Evolutionary conservation across 1,284 basidiomycete genomes (phyloP).

Genomic region (Meira nashicola): DNA sequence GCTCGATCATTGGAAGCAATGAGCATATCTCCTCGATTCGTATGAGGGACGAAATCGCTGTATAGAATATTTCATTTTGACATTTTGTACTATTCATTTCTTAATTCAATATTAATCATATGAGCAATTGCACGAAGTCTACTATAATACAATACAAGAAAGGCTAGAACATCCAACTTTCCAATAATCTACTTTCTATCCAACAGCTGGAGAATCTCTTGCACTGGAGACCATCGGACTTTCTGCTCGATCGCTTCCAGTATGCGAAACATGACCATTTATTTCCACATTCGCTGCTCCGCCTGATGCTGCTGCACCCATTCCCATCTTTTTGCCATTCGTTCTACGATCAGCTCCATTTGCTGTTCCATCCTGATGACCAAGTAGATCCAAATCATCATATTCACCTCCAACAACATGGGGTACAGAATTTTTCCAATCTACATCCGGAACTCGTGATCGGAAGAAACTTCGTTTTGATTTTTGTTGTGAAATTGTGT

Average conservation of each 20-base stretch:
- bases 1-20: constrained; percentile 1
- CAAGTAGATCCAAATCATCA: constrained; percentile 1
- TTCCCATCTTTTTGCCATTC: background rate
- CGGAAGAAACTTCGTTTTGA: constrained; percentile 35
- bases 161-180: too few species aligned
- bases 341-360: background rate
- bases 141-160: background rate
- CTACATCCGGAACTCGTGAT: constrained; percentile 26
- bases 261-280: background rate
- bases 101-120: too few species aligned
- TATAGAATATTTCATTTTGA: too few species aligned
- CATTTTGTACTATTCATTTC: too few species aligned
- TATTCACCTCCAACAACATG: background rate
- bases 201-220: constrained; percentile 1
- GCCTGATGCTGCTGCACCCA: background rate
- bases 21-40: background rate
- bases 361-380: background rate
- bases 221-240: constrained; percentile 1
- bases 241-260: constrained; percentile 1
- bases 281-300: background rate
- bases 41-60: too few species aligned
- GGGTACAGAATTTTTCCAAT: constrained; percentile 14
- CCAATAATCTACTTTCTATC: too few species aligned
- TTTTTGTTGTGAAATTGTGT: background rate
- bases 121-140: too few species aligned